phyloP scores from a whole-genome alignment of 192 early-diverging fungal species.

The Chytriomyces hyalinus region DNA sequence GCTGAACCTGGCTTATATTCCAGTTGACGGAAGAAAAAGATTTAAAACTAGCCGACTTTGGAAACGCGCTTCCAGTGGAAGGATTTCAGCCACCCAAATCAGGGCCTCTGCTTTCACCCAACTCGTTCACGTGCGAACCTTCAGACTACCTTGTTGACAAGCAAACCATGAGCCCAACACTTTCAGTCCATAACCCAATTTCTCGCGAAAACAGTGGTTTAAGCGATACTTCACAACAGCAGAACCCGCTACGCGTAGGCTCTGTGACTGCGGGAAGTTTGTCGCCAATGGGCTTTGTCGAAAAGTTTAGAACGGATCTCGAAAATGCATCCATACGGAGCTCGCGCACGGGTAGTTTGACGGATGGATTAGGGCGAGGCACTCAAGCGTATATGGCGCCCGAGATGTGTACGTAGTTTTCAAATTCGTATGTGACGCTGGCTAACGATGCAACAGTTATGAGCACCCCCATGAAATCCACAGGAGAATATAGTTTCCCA shows the following conservation, averaged over 20 bases:
- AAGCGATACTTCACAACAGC: neutral
- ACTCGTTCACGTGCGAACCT: neutral
- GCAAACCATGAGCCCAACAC: slow-evolving; percentile 3
- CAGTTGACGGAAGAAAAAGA: slow-evolving; percentile 53
- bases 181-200: neutral
- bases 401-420: slow-evolving; percentile 36
- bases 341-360: slow-evolving; percentile 36
- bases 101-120: neutral
- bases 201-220: neutral
- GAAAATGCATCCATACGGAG: neutral
- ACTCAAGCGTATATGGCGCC: slow-evolving; percentile 58
- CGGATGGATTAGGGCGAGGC: slow-evolving; percentile 53
- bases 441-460: neutral
- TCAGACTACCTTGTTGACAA: neutral
- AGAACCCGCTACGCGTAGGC: neutral
- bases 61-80: slow-evolving; percentile 59
- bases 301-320: slow-evolving; percentile 11
- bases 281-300: slow-evolving; percentile 1
- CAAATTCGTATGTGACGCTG: neutral
- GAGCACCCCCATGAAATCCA: neutral
- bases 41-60: slow-evolving; percentile 58
- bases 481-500: slow-evolving; percentile 49
- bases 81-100: slow-evolving; percentile 27
- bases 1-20: neutral
- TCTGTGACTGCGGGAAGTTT: neutral